phyloP scores from a whole-genome alignment of 495 filamentous ascomycete species.

The Penicillium paradoxum region DNA sequence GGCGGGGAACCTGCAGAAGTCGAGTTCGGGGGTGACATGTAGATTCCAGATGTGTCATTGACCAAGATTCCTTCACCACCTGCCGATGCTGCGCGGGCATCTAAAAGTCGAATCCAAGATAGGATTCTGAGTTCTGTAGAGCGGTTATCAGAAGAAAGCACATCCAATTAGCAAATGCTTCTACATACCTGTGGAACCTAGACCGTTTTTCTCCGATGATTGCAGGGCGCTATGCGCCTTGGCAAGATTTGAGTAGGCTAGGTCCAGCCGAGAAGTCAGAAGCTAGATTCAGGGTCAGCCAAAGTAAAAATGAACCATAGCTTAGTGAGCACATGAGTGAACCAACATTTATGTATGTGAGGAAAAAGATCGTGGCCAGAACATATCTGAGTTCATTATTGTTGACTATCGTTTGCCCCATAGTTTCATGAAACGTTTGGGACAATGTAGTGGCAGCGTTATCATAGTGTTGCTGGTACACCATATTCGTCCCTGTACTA shows the following conservation, averaged over 20 bases:
- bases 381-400: not conserved
- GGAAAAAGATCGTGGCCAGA: not conserved
- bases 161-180: not conserved
- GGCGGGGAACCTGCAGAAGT: slow-evolving; percentile 14
- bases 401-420: not conserved
- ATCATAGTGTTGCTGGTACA: not conserved
- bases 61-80: slow-evolving; percentile 33
- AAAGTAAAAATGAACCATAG: not conserved
- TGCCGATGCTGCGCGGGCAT: slow-evolving; percentile 33
- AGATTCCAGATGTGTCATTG: slow-evolving; percentile 22
- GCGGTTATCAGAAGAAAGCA: not conserved
- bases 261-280: not conserved
- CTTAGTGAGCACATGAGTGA: not conserved
- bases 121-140: slow-evolving; percentile 24
- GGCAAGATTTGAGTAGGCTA: slow-evolving; percentile 5
- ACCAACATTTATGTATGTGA: not conserved
- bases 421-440: not conserved
- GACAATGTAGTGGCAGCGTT: not conserved
- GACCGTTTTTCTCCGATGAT: slow-evolving; percentile 4
- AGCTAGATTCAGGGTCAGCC: slow-evolving; percentile 1
- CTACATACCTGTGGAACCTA: slow-evolving; percentile 9
- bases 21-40: not conserved
- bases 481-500: not conserved
- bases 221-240: slow-evolving; percentile 12
- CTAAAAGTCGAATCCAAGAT: slow-evolving; percentile 34